Percentiles rank a stretch among this genome's conserved stretches.
phyloP scores from a whole-genome alignment of 2,329 filamentous ascomycete species.

The Cladosporium sp. region DNA sequence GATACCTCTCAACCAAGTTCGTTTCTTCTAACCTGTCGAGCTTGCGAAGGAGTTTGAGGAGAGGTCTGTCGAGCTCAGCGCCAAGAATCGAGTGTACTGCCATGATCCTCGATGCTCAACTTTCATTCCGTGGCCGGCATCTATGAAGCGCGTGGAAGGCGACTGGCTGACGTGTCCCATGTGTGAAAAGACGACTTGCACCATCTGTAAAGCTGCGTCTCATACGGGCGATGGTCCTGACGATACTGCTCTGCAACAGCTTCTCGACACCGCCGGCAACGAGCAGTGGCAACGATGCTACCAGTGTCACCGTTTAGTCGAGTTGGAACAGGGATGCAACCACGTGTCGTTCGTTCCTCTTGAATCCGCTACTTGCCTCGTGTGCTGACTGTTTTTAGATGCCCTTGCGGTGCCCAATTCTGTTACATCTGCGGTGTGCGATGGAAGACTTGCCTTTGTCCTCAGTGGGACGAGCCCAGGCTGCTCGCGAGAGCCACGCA shows the following conservation, averaged over 20 bases:
- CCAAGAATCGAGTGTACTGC: conserved; percentile 56
- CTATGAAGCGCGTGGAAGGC: conserved; percentile 30
- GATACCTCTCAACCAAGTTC: conserved; percentile 44
- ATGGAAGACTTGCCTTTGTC: conserved; percentile 36
- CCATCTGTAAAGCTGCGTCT: conserved; percentile 49
- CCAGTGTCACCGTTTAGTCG: conserved; percentile 51
- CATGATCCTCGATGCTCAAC: conserved; percentile 45
- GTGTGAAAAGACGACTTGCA: conserved; percentile 53
- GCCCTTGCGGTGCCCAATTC: conserved; percentile 34
- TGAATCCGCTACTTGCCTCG: conserved; percentile 37
- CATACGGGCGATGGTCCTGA: conserved; percentile 54
- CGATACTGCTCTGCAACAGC: conserved; percentile 44
- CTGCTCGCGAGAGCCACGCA: conserved; percentile 25
- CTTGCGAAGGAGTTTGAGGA: conserved; percentile 43
- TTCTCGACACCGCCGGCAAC: conserved; percentile 46
- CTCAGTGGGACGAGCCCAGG: conserved; percentile 26
- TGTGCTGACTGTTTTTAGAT: conserved; percentile 25
- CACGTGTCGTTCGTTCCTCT: conserved; percentile 56
- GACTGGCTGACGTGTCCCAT: conserved; percentile 45
- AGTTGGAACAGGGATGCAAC: conserved; percentile 53
- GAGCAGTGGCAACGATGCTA: conserved; percentile 58
- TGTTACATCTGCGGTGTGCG: conserved; percentile 35
- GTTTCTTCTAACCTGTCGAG: conserved; percentile 41
- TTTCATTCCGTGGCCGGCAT: conserved; percentile 46
- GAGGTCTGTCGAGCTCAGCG: conserved; percentile 54